phyloP scores from a whole-genome alignment of 2,329 filamentous ascomycete species.

The Xylaria arbuscula region DNA sequence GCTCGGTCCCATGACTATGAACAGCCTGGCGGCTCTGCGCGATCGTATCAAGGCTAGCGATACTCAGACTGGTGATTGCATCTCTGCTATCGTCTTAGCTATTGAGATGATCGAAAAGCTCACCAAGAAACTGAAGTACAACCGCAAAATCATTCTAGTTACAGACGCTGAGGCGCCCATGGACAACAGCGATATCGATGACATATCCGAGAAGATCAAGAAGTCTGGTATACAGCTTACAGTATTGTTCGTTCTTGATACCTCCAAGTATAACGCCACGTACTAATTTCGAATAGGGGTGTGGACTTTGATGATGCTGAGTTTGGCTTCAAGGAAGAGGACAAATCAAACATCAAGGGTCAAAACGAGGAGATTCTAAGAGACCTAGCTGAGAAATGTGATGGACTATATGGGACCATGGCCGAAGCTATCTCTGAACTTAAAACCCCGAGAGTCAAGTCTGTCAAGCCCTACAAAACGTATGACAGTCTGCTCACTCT shows the following conservation, averaged over 20 bases:
- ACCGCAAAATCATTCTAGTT: slow-evolving; percentile 82
- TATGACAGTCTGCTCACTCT: slow-evolving; percentile 85
- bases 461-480: slow-evolving; percentile 77
- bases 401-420: slow-evolving; percentile 83
- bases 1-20: slow-evolving; percentile 69
- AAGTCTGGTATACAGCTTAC: slow-evolving; percentile 80
- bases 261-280: neutral
- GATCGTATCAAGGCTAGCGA: slow-evolving; percentile 72
- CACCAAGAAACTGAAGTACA: slow-evolving; percentile 85
- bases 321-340: slow-evolving; percentile 91
- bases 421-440: slow-evolving; percentile 86
- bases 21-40: slow-evolving; percentile 74
- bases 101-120: slow-evolving; percentile 84
- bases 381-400: slow-evolving; percentile 73
- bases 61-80: slow-evolving; percentile 79
- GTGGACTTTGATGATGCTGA: slow-evolving; percentile 94
- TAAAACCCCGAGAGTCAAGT: slow-evolving; percentile 79
- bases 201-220: slow-evolving; percentile 79
- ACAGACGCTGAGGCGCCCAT: slow-evolving; percentile 83
- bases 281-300: slow-evolving; percentile 65
- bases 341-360: slow-evolving; percentile 79
- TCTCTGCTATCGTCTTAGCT: slow-evolving; percentile 88
- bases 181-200: slow-evolving; percentile 75
- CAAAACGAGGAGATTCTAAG: slow-evolving; percentile 78
- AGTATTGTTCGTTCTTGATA: slow-evolving; percentile 72